A percentile compares a stretch with the other conserved stretches of the same genome.
phyloP scores from a whole-genome alignment of 768 basidiomycete species.

The Leccinum incarnatum region DNA sequence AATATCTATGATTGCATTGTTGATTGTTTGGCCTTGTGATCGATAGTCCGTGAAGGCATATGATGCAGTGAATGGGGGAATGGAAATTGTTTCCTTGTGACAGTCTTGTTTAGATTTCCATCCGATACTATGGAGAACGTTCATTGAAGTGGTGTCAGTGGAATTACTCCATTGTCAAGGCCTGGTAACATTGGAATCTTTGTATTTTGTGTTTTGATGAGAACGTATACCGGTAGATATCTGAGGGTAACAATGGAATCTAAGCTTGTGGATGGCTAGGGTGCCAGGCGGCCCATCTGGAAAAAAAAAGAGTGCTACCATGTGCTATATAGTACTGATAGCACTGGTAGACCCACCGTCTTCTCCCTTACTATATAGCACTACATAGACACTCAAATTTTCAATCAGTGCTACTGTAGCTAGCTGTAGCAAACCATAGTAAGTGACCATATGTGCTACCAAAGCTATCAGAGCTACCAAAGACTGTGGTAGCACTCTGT shows the following conservation, averaged over 20 bases:
- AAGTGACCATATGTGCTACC: no score
- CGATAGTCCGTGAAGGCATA: neutral
- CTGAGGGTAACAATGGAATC: neutral
- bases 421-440: no score
- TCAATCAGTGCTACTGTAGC: no score
- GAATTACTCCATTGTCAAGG: neutral
- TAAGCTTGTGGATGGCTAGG: no score
- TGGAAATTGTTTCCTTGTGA: neutral
- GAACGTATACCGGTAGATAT: neutral
- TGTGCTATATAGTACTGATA: neutral
- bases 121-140: neutral
- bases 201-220: neutral
- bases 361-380: neutral
- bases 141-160: neutral
- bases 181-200: neutral
- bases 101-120: neutral
- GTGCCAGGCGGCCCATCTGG: neutral
- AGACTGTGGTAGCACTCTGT: no score
- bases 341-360: neutral
- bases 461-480: no score
- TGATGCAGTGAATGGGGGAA: neutral
- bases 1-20: no score
- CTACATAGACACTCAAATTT: neutral
- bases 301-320: neutral
- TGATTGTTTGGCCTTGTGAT: neutral